Evolutionary conservation across 2,329 filamentous ascomycete genomes (phyloP).

Genomic region (Botryotinia convoluta): DNA sequence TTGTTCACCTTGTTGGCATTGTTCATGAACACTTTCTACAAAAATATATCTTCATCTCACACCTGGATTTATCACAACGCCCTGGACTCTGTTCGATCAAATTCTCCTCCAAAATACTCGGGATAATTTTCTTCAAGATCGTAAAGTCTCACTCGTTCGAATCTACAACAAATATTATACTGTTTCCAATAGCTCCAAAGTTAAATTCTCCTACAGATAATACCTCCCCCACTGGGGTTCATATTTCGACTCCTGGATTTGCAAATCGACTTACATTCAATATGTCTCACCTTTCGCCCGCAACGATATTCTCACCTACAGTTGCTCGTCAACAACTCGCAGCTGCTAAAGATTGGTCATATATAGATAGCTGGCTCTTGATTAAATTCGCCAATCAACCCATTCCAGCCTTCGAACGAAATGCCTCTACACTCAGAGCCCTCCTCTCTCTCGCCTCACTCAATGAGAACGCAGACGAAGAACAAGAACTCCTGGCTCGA

Average conservation of each 20-base stretch:
- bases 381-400: constrained; percentile 63
- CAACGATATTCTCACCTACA: constrained; percentile 66
- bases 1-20: neutral
- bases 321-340: constrained; percentile 73
- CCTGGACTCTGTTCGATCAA: too few relatives aligned
- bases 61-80: neutral
- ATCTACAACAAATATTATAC: neutral
- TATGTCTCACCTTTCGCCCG: constrained; percentile 41
- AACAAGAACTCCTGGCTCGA: constrained; percentile 54
- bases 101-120: too few relatives aligned
- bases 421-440: constrained; percentile 74
- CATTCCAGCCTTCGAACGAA: constrained; percentile 78
- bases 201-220: neutral
- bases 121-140: neutral
- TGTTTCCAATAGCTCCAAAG: neutral
- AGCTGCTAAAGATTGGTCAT: constrained; percentile 86
- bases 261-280: neutral
- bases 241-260: neutral
- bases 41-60: constrained; percentile 8
- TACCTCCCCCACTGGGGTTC: neutral
- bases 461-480: constrained; percentile 77
- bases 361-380: constrained; percentile 79
- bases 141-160: neutral
- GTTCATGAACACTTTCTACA: neutral
- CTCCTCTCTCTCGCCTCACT: constrained; percentile 70